phyloP scores from a whole-genome alignment of 257 asterid genomes.

The Solanum tacnaense region DNA sequence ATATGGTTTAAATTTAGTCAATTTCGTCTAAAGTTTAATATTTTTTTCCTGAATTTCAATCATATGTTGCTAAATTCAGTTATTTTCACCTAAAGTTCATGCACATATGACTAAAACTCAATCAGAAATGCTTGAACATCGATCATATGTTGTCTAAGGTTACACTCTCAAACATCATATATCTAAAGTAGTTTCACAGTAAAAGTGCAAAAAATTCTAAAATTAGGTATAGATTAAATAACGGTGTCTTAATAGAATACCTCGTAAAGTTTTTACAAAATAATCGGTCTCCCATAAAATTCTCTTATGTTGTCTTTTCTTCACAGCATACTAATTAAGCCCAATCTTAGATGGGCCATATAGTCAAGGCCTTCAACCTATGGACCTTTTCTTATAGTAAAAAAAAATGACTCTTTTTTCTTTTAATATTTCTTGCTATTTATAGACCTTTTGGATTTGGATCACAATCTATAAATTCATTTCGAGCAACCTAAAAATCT shows the following conservation, averaged over 20 bases:
- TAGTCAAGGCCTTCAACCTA: neutral
- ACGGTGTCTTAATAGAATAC: neutral
- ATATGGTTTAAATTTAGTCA: neutral
- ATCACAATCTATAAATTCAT: neutral
- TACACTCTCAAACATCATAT: neutral
- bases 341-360: neutral
- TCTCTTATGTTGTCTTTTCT: neutral
- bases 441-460: neutral
- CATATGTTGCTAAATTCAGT: neutral
- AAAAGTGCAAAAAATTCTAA: neutral
- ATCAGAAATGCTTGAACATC: no score
- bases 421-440: neutral
- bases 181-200: neutral
- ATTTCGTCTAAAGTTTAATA: neutral
- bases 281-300: neutral
- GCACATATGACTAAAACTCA: no score
- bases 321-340: neutral
- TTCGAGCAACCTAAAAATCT: neutral
- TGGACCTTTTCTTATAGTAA: neutral
- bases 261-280: neutral
- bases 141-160: neutral
- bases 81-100: no score
- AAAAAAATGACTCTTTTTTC: neutral
- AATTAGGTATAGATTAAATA: neutral
- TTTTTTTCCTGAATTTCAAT: neutral